These are phyloP conservation scores for Leptosphaerulina australis DNA, from an alignment of 2,329 filamentous ascomycete genomes.

Conservation along the genomic window DNA sequence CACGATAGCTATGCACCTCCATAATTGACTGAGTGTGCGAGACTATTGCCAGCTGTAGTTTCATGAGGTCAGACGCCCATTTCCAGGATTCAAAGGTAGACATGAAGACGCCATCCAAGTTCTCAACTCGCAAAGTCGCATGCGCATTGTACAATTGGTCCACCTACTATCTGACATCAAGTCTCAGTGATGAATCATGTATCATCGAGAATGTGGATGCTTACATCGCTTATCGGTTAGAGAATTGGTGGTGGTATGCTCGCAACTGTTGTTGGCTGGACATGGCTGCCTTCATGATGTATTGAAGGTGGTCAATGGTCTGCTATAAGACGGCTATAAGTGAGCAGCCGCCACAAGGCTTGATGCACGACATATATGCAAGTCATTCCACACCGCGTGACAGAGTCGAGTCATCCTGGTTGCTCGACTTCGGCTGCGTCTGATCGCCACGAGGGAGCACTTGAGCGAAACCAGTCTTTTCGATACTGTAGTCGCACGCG, in stretches of 20 bases:
- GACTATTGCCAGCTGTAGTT: too few species aligned
- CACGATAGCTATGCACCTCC: too few species aligned
- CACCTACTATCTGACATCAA: too few species aligned
- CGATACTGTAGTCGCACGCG: not conserved
- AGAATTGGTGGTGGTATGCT: not conserved
- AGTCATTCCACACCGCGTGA: constrained; percentile 8
- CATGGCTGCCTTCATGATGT: not conserved
- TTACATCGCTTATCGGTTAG: too few species aligned
- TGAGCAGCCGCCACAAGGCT: not conserved
- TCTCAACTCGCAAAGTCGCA: too few species aligned
- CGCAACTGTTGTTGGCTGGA: not conserved
- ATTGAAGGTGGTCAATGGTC: not conserved
- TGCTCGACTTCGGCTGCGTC: not conserved
- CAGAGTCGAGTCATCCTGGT: not conserved
- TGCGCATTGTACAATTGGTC: too few species aligned
- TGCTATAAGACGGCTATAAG: not conserved
- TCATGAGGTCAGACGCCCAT: too few species aligned
- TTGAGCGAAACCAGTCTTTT: not conserved
- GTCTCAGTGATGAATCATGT: not conserved
- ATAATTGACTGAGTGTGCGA: too few species aligned
- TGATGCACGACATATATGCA: constrained; percentile 5
- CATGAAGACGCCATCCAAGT: too few species aligned
- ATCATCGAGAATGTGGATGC: not conserved
- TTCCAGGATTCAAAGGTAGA: too few species aligned
- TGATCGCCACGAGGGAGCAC: constrained; percentile 6